Percentiles rank a stretch among this genome's conserved stretches.
Evolutionary conservation across 2,329 filamentous ascomycete genomes (phyloP).

Genomic region (Botrytis paeoniae): DNA sequence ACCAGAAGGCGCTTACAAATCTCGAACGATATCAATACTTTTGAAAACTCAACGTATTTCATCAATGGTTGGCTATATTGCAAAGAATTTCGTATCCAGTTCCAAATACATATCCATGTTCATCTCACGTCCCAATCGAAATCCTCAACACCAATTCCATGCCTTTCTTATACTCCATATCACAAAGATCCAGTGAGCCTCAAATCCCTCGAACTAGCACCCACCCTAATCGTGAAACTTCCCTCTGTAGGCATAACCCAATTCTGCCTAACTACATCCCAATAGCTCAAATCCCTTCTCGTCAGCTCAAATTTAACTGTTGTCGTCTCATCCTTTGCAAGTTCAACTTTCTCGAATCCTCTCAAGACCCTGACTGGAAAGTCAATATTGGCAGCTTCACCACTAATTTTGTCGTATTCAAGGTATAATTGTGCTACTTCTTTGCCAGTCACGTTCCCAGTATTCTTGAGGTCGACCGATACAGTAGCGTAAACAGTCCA

Average conservation of each 20-base stretch:
- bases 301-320: slow-evolving; percentile 52
- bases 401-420: slow-evolving; percentile 38
- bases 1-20: background rate
- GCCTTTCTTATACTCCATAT: background rate
- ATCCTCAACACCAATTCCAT: background rate
- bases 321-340: slow-evolving; percentile 48
- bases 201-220: slow-evolving; percentile 41
- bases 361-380: slow-evolving; percentile 68
- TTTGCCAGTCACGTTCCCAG: slow-evolving; percentile 49
- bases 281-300: slow-evolving; percentile 61
- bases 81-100: background rate
- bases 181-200: slow-evolving; percentile 29
- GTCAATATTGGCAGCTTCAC: slow-evolving; percentile 40
- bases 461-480: slow-evolving; percentile 57
- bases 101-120: background rate
- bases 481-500: slow-evolving; percentile 55
- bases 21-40: background rate
- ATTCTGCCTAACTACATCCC: slow-evolving; percentile 58
- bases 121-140: background rate
- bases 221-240: slow-evolving; percentile 43
- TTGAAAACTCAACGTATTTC: no score
- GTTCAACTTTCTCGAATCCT: slow-evolving; percentile 64
- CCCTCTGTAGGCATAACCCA: slow-evolving; percentile 60
- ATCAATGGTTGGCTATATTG: background rate
- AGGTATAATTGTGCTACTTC: slow-evolving; percentile 58